These are phyloP conservation scores for Glonium stellatum DNA, from an alignment of 495 filamentous ascomycete genomes.

Conservation along the genomic window DNA sequence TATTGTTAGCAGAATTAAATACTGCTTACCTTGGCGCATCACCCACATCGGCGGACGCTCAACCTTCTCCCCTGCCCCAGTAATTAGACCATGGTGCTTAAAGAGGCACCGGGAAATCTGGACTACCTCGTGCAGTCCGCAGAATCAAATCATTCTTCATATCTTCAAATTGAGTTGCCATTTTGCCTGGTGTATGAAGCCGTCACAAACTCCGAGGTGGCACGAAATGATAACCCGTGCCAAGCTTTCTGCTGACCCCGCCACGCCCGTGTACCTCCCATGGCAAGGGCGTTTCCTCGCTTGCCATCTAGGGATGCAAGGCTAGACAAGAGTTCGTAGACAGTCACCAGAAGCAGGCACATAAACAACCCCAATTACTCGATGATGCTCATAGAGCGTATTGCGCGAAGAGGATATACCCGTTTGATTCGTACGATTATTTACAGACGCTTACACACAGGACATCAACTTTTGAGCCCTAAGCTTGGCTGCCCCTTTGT, in stretches of 20 bases:
- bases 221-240: constrained; percentile 3
- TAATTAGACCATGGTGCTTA: constrained; percentile 12
- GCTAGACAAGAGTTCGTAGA: background rate
- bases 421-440: background rate
- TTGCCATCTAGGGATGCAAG: background rate
- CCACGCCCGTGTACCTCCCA: too few species aligned
- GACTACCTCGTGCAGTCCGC: constrained; percentile 74
- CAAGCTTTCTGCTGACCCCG: background rate
- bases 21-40: constrained; percentile 82
- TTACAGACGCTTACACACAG: background rate
- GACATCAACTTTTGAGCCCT: background rate
- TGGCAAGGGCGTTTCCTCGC: background rate
- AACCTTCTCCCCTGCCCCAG: constrained; percentile 68
- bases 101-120: background rate
- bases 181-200: constrained; percentile 6
- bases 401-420: background rate
- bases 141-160: constrained; percentile 87
- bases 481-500: constrained; percentile 5
- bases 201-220: constrained; percentile 28
- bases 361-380: background rate
- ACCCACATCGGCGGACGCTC: constrained; percentile 95
- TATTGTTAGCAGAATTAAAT: background rate
- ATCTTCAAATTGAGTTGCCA: constrained; percentile 53
- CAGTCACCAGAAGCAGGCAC: background rate
- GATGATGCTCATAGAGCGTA: background rate